phyloP scores from a whole-genome alignment of 345 rosid genomes.

The Eutrema heterophyllum region DNA sequence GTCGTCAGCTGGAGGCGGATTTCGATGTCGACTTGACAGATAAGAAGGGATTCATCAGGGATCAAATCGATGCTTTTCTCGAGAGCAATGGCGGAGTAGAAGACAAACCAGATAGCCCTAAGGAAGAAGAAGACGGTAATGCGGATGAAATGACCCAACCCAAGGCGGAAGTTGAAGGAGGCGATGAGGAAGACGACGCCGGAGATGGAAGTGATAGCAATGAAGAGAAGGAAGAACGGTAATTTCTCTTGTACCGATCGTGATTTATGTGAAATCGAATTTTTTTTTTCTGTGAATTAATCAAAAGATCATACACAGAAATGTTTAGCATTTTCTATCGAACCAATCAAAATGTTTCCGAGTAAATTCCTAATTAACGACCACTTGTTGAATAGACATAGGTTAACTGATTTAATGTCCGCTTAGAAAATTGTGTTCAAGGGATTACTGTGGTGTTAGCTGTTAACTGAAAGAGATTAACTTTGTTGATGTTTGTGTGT shows the following conservation, averaged over 20 bases:
- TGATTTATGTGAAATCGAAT: neutral
- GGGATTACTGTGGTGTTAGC: neutral
- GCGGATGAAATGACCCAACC: constrained; percentile 29
- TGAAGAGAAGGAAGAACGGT: constrained; percentile 32
- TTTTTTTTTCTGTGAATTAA: neutral
- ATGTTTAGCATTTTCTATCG: neutral
- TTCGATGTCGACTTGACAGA: constrained; percentile 62
- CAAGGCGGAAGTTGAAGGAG: constrained; percentile 21
- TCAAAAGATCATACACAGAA: neutral
- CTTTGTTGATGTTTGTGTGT: neutral
- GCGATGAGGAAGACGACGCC: constrained; percentile 23
- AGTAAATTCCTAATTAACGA: neutral
- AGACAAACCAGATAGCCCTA: constrained; percentile 17
- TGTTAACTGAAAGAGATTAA: neutral
- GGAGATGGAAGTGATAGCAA: constrained; percentile 30
- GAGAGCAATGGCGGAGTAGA: constrained; percentile 35
- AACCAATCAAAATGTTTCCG: neutral
- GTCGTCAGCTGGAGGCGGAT: constrained; percentile 64
- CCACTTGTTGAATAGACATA: neutral
- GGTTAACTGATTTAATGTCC: neutral
- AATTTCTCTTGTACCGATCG: neutral
- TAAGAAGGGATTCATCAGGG: constrained; percentile 53
- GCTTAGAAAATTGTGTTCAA: neutral
- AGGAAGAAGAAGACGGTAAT: constrained; percentile 26
- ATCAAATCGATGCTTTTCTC: constrained; percentile 66